A percentile compares a stretch with the other conserved stretches of the same genome.
These are phyloP conservation scores for Microcera coccophila DNA, from an alignment of 2,329 filamentous ascomycete genomes.

Conservation along the genomic window DNA sequence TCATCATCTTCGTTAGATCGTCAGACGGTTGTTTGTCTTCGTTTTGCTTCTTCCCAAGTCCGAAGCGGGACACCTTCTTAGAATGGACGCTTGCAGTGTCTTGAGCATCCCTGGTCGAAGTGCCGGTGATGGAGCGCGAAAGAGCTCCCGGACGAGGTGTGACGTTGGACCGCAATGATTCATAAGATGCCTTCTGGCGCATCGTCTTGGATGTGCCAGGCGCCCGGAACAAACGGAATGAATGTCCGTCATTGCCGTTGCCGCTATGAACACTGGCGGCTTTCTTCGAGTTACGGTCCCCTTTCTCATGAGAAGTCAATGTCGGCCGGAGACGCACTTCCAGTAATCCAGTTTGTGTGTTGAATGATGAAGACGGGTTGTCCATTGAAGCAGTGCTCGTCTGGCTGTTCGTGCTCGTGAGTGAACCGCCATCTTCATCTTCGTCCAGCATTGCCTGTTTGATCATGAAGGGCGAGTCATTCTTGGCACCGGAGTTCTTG, in stretches of 20 bases:
- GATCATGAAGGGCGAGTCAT: constrained; percentile 58
- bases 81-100: constrained; percentile 37
- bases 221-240: constrained; percentile 51
- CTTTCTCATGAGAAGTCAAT: constrained; percentile 54
- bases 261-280: constrained; percentile 46
- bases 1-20: constrained; percentile 95
- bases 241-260: constrained; percentile 39
- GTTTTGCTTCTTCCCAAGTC: constrained; percentile 45
- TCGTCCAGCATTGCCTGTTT: constrained; percentile 36
- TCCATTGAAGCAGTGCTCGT: constrained; percentile 38
- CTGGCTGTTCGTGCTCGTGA: constrained; percentile 37
- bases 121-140: constrained; percentile 44
- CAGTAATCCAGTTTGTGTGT: constrained; percentile 66
- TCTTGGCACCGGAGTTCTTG: constrained; percentile 44
- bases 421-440: constrained; percentile 47
- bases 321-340: constrained; percentile 83
- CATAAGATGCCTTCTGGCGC: constrained; percentile 52
- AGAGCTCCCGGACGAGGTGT: constrained; percentile 42
- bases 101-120: constrained; percentile 38
- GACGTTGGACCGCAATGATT: constrained; percentile 48
- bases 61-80: constrained; percentile 55
- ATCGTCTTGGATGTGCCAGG: constrained; percentile 42
- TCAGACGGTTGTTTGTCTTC: constrained; percentile 67
- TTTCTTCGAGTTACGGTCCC: constrained; percentile 42
- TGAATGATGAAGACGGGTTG: constrained; percentile 47